Percentiles rank a stretch among this genome's conserved stretches.
Conservation (phyloP, 1,284 basidiomycete species). For the Trichosporon sp. region DNA sequence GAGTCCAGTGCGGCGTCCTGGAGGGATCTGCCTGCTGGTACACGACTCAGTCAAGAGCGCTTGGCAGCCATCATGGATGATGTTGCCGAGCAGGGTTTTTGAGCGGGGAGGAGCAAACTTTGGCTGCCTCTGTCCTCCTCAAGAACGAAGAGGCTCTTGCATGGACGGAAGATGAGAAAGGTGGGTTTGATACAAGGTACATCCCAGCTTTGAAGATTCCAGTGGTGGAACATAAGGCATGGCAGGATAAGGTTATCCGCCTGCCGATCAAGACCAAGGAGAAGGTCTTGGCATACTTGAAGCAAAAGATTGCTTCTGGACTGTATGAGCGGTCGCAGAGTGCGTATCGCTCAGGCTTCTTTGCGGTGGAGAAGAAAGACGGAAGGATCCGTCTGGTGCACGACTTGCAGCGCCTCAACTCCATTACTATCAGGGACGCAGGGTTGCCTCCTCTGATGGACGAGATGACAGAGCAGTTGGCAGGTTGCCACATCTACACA, state of each 20-base stretch:
- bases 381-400: conserved; percentile 12
- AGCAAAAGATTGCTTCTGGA: background rate
- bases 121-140: background rate
- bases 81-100: background rate
- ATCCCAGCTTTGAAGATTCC: conserved; percentile 2
- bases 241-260: conserved; percentile 2
- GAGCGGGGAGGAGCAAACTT: background rate
- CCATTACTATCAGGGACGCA: conserved; percentile 6
- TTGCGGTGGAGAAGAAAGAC: conserved; percentile 14
- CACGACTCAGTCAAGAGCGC: background rate
- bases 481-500: conserved; percentile 9
- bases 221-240: background rate
- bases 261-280: background rate
- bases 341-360: conserved; percentile 5
- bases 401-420: conserved; percentile 13
- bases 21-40: background rate
- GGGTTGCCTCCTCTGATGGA: conserved; percentile 10
- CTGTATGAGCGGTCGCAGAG: conserved; percentile 9
- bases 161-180: conserved; percentile 9
- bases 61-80: background rate
- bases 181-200: background rate
- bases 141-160: conserved; percentile 2
- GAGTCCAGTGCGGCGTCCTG: background rate
- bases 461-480: conserved; percentile 11
- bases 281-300: background rate